These are phyloP conservation scores for Ochromonas danica DNA, from an alignment of 108 stramenopile genomes.

Conservation along the genomic window DNA sequence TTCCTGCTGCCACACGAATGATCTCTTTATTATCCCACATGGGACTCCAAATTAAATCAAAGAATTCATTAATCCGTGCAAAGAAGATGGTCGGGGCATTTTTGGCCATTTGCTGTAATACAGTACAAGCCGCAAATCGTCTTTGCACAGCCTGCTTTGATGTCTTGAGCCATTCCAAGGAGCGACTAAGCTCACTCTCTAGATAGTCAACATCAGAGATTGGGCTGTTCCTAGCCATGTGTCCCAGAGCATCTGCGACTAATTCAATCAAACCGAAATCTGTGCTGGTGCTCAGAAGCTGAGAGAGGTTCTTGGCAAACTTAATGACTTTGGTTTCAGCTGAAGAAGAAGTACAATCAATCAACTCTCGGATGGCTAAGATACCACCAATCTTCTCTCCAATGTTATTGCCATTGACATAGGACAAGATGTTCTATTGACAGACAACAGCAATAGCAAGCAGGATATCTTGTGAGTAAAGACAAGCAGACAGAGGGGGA, in stretches of 20 bases:
- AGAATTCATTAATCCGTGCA: conserved; percentile 76
- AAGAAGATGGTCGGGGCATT: conserved; percentile 88
- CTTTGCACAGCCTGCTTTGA: conserved; percentile 41
- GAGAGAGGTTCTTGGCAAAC: conserved; percentile 79
- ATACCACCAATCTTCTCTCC: conserved; percentile 52
- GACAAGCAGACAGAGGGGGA: conserved; percentile 25
- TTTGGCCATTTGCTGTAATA: conserved; percentile 76
- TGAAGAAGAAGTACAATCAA: conserved; percentile 68
- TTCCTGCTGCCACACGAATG: conserved; percentile 83
- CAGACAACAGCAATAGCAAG: too few relatives aligned
- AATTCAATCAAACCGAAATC: conserved; percentile 78
- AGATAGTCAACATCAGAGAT: conserved; percentile 68
- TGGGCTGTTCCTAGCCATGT: conserved; percentile 69
- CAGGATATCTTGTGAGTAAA: not conserved
- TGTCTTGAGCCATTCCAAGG: conserved; percentile 78
- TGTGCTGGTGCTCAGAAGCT: conserved; percentile 59
- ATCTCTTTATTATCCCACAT: conserved; percentile 75
- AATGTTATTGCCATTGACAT: conserved; percentile 30
- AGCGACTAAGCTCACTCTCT: conserved; percentile 81
- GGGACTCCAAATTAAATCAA: conserved; percentile 76
- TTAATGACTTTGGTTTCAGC: conserved; percentile 81
- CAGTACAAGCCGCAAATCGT: conserved; percentile 77
- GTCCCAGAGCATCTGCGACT: conserved; percentile 77
- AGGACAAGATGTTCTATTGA: not conserved
- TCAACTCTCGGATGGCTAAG: conserved; percentile 56